Conservation (phyloP, 2,329 filamentous ascomycete genomes). For the Sclerotinia glacialis region DNA sequence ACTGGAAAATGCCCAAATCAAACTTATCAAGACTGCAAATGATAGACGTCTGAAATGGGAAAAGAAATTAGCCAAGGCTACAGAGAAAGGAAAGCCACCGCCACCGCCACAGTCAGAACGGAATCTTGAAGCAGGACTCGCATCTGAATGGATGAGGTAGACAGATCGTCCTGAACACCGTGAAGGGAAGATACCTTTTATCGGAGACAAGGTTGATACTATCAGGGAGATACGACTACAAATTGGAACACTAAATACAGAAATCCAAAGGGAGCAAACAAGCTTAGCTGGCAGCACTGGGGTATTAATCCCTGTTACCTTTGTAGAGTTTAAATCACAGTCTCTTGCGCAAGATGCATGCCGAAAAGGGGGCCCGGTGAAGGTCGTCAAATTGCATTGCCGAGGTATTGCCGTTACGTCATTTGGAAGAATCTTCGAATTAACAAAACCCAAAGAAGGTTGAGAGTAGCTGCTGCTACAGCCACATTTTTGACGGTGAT, state of each 20-base stretch:
- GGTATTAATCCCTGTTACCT: slow-evolving; percentile 63
- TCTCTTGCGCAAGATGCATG: slow-evolving; percentile 79
- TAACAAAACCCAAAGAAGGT: slow-evolving; percentile 75
- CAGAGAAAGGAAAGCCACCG: slow-evolving; percentile 33
- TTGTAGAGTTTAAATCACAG: slow-evolving; percentile 83
- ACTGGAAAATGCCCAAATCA: slow-evolving; percentile 82
- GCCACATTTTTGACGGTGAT: slow-evolving; percentile 68
- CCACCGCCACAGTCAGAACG: slow-evolving; percentile 46
- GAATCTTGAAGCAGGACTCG: slow-evolving; percentile 63
- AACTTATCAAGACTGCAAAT: slow-evolving; percentile 77
- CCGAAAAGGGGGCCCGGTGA: slow-evolving; percentile 80
- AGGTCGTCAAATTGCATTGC: slow-evolving; percentile 74
- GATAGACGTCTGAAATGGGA: slow-evolving; percentile 52
- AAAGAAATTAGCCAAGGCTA: slow-evolving; percentile 48
- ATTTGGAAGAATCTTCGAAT: slow-evolving; percentile 84
- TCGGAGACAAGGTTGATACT: slow-evolving; percentile 88
- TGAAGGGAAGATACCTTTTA: slow-evolving; percentile 63
- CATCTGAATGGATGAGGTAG: slow-evolving; percentile 67
- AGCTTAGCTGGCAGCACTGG: slow-evolving; percentile 56
- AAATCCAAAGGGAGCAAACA: slow-evolving; percentile 65
- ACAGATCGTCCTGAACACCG: slow-evolving; percentile 75
- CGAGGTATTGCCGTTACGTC: slow-evolving; percentile 75
- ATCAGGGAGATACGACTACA: slow-evolving; percentile 85
- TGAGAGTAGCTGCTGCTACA: slow-evolving; percentile 66
- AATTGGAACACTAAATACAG: slow-evolving; percentile 69